phyloP scores from a whole-genome alignment of 2,329 filamentous ascomycete species.

The Phaeosphaeriaceae sp. region DNA sequence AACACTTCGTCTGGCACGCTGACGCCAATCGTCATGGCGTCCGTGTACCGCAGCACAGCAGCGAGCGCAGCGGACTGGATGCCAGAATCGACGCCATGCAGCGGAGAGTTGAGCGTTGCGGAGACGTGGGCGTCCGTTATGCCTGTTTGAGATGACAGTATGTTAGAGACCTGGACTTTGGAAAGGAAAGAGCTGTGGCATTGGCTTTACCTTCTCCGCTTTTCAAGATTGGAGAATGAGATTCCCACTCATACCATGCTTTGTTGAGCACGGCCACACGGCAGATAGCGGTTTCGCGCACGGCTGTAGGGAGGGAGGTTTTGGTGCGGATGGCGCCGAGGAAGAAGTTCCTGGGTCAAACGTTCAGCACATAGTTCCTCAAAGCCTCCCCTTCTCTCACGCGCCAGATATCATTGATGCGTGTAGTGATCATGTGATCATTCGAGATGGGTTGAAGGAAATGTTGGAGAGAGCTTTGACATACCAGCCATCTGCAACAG shows the following conservation, averaged over 20 bases:
- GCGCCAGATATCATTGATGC: too few relatives aligned
- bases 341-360: conserved; percentile 59
- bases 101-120: conserved; percentile 31
- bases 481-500: conserved; percentile 63
- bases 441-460: too few relatives aligned
- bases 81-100: conserved; percentile 10
- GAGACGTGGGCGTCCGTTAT: conserved; percentile 60
- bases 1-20: conserved; percentile 74
- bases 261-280: conserved; percentile 80
- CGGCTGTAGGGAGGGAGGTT: conserved; percentile 56
- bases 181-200: too few relatives aligned
- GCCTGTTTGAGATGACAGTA: too few relatives aligned
- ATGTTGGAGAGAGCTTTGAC: conserved; percentile 4
- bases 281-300: conserved; percentile 81
- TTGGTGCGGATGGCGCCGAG: conserved; percentile 62
- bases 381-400: too few relatives aligned
- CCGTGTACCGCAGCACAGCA: conserved; percentile 75
- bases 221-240: conserved; percentile 73
- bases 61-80: conserved; percentile 66
- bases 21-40: conserved; percentile 83
- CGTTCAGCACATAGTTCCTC: too few relatives aligned
- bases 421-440: not conserved
- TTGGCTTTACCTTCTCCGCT: conserved; percentile 17
- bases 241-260: conserved; percentile 85
- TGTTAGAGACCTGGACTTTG: too few relatives aligned